phyloP scores from a whole-genome alignment of 1,139 yeast genomes.

The Sugiyamaella neomexicana region DNA sequence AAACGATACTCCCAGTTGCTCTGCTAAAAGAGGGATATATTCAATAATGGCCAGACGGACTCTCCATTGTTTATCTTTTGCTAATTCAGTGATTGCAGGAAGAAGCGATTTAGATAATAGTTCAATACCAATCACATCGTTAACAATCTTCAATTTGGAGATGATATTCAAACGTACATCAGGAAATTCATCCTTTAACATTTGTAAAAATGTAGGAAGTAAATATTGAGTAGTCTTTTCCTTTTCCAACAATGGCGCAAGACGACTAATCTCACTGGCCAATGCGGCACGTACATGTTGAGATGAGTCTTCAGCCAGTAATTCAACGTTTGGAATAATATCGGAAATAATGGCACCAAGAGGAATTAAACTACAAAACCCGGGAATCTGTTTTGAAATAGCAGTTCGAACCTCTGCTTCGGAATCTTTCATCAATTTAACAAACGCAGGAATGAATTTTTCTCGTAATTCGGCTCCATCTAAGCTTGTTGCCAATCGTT shows the following conservation, averaged over 20 bases:
- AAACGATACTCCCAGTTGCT: constrained; percentile 89
- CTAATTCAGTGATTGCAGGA: constrained; percentile 95
- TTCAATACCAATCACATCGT: constrained; percentile 92
- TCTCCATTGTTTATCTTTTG: constrained; percentile 97
- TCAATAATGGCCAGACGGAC: constrained; percentile 96
- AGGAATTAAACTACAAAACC: constrained; percentile 52
- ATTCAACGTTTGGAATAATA: constrained; percentile 81
- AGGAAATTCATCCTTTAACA: constrained; percentile 96
- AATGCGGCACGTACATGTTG: constrained; percentile 92
- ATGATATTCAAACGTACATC: constrained; percentile 95
- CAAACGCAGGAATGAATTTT: constrained; percentile 67
- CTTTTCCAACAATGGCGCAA: constrained; percentile 84
- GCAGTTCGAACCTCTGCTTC: constrained; percentile 98
- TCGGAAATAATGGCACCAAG: constrained; percentile 59
- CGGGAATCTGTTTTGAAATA: constrained; percentile 87
- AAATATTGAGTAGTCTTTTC: constrained; percentile 80
- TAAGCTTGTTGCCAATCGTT: constrained; percentile 68
- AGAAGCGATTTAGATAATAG: constrained; percentile 79
- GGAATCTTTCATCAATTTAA: constrained; percentile 79
- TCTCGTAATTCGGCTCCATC: constrained; percentile 53
- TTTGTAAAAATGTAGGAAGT: constrained; percentile 83
- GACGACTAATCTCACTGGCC: constrained; percentile 82
- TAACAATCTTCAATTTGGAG: constrained; percentile 85
- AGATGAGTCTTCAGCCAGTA: constrained; percentile 83
- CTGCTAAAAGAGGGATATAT: constrained; percentile 93